Evolutionary conservation across 192 early-diverging fungal genomes (phyloP).

Genomic region (Mortierella antarctica): DNA sequence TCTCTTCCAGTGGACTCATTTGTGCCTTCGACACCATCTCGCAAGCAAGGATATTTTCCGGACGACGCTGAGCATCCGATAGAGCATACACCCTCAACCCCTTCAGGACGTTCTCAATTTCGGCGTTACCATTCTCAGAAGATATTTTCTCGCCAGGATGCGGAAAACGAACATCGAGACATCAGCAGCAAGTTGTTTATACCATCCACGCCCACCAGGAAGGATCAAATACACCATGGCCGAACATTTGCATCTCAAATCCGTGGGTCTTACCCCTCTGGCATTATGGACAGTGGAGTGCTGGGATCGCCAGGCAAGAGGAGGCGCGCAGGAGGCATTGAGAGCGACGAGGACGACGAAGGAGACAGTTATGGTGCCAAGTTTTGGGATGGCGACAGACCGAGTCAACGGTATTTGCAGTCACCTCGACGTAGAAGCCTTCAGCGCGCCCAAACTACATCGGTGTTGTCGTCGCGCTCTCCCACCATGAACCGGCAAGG

Average conservation of each 20-base stretch:
- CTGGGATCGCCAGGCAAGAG: constrained; percentile 19
- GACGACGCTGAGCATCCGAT: not conserved
- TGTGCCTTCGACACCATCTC: constrained; percentile 15
- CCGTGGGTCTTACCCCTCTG: not conserved
- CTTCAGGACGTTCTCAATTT: constrained; percentile 6
- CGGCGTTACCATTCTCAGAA: constrained; percentile 15
- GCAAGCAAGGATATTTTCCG: not conserved
- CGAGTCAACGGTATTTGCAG: too few relatives aligned
- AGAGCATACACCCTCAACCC: constrained; percentile 9
- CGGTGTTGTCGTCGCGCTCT: not conserved
- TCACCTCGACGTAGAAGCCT: not conserved
- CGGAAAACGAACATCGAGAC: not conserved
- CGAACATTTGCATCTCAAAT: constrained; percentile 30
- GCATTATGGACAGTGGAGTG: not conserved
- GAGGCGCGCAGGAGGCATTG: constrained; percentile 6
- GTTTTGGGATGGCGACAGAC: not conserved
- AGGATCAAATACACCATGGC: constrained; percentile 8
- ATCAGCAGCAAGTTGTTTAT: not conserved
- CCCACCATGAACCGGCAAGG: not conserved
- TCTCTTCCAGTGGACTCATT: not conserved
- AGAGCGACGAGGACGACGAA: constrained; percentile 1
- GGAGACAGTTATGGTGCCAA: not conserved
- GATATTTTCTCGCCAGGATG: not conserved
- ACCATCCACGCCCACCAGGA: constrained; percentile 15
- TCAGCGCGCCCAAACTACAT: not conserved